These are phyloP conservation scores for Prunus armeniaca DNA, from an alignment of 306 rosid species.

Conservation along the genomic window DNA sequence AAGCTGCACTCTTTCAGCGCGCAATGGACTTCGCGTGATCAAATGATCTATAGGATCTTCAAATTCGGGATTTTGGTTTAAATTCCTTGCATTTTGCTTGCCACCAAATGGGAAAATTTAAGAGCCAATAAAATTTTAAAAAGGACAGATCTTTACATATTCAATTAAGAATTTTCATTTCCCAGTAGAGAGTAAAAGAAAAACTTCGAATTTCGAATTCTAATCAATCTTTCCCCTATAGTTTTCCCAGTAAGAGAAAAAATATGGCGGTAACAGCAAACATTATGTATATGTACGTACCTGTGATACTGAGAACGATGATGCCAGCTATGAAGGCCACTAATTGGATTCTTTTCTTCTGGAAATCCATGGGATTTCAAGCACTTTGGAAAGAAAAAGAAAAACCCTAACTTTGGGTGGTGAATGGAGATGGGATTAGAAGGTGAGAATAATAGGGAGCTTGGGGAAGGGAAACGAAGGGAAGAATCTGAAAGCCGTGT, in stretches of 20 bases:
- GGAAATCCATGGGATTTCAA: constrained; percentile 52
- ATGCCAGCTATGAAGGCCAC: constrained; percentile 40
- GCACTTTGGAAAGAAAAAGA: background rate
- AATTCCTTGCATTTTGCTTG: background rate
- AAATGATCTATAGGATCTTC: background rate
- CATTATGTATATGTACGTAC: constrained; percentile 25
- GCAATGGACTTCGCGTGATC: too few relatives aligned
- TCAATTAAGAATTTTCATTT: background rate
- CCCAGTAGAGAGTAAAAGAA: background rate
- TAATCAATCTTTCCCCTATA: background rate
- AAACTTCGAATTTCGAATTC: background rate
- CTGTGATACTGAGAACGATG: constrained; percentile 67
- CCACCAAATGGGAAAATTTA: background rate
- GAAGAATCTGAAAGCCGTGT: constrained; percentile 30
- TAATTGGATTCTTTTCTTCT: constrained; percentile 48
- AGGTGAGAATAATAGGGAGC: background rate
- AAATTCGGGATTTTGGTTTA: background rate
- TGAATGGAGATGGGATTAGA: background rate
- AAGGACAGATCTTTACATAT: background rate
- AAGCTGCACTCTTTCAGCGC: too few relatives aligned
- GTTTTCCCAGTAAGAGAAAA: background rate
- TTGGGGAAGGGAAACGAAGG: background rate
- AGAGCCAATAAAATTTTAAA: background rate
- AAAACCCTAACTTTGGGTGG: background rate
- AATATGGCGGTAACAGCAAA: background rate